phyloP scores from a whole-genome alignment of 2,329 filamentous ascomycete species.

The Camillea tinctor region DNA sequence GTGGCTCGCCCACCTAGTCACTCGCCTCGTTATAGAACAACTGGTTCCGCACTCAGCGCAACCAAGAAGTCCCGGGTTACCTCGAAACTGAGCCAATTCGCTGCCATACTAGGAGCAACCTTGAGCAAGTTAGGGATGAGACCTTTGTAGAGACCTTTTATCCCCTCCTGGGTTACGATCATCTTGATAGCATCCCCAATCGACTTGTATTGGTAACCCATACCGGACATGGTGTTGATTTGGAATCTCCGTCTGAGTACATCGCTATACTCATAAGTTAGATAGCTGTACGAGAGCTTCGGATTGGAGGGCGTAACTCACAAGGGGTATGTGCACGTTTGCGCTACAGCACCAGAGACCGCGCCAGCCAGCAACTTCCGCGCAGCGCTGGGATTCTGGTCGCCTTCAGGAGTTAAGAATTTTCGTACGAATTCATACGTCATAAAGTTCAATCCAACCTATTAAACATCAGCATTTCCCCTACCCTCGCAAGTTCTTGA shows the following conservation, averaged over 20 bases:
- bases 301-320: conserved; percentile 47
- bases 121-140: conserved; percentile 94
- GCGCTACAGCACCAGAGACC: conserved; percentile 91
- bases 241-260: conserved; percentile 93
- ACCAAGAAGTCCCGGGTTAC: conserved; percentile 85
- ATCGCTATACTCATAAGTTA: conserved; percentile 54
- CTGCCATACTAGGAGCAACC: conserved; percentile 97
- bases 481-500: neutral
- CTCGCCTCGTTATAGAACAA: conserved; percentile 20
- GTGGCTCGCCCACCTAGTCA: conserved; percentile 1
- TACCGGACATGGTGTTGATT: conserved; percentile 98
- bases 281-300: conserved; percentile 21
- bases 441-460: conserved; percentile 98
- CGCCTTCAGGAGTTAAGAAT: conserved; percentile 82
- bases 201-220: conserved; percentile 93
- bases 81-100: conserved; percentile 97
- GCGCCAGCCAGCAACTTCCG: conserved; percentile 89
- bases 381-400: conserved; percentile 74
- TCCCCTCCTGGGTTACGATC: conserved; percentile 80
- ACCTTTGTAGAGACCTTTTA: conserved; percentile 89
- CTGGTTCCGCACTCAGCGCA: conserved; percentile 49
- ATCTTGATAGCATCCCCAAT: conserved; percentile 79
- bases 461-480: neutral
- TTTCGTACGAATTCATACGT: conserved; percentile 87
- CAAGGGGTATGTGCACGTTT: conserved; percentile 98